These are phyloP conservation scores for Chrysophaeum taylorii DNA, from an alignment of 352 stramenopile species.

Conservation along the genomic window DNA sequence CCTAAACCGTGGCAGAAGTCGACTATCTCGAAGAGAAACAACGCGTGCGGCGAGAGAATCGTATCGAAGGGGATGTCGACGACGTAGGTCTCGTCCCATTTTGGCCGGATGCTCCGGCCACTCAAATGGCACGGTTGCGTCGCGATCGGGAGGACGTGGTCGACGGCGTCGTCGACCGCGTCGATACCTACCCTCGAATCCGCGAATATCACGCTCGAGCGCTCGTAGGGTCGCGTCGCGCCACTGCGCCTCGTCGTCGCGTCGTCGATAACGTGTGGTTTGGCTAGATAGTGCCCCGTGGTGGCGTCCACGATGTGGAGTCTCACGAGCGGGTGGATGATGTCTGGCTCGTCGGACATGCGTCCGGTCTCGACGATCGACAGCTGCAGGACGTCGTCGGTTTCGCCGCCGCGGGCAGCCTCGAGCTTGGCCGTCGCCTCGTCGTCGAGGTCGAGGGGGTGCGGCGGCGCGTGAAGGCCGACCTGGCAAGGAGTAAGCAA, in stretches of 20 bases:
- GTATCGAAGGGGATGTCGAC: not conserved
- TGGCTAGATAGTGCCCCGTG: conserved; percentile 12
- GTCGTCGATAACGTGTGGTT: too few relatives aligned
- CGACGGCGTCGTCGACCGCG: not conserved
- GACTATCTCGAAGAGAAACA: conserved; percentile 20
- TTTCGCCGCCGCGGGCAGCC: too few relatives aligned
- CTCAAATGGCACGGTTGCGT: not conserved
- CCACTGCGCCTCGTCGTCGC: too few relatives aligned
- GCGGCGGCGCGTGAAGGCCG: too few relatives aligned
- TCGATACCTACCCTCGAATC: too few relatives aligned
- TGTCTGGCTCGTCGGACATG: conserved; percentile 14
- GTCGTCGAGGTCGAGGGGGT: too few relatives aligned
- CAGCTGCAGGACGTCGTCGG: conserved; percentile 14
- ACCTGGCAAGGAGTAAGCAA: too few relatives aligned
- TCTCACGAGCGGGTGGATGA: conserved; percentile 17
- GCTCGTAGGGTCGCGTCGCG: too few relatives aligned
- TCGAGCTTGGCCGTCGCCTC: too few relatives aligned
- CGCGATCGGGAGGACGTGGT: not conserved
- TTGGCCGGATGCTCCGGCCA: not conserved
- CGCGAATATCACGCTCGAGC: too few relatives aligned
- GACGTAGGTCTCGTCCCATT: not conserved
- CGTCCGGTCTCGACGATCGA: conserved; percentile 10
- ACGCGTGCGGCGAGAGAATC: not conserved
- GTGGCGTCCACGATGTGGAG: conserved; percentile 14
- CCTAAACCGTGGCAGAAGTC: conserved; percentile 10